Percentiles rank a stretch among this genome's conserved stretches.
phyloP scores from a whole-genome alignment of 2,329 filamentous ascomycete genomes.

The Xylariaceae sp. region DNA sequence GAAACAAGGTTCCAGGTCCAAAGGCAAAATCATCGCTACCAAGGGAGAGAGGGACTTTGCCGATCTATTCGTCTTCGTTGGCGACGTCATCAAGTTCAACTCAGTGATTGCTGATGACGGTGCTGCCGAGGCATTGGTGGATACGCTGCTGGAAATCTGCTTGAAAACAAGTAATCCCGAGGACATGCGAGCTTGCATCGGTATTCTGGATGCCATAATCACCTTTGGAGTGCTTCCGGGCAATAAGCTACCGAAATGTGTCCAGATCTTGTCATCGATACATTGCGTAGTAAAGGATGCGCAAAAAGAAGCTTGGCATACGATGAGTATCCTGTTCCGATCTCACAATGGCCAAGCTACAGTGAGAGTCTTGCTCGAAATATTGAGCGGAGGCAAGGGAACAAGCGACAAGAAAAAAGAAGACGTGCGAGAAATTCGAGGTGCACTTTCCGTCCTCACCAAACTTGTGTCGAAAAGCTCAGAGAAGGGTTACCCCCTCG shows the following conservation, averaged over 20 bases:
- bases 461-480: slow-evolving; percentile 58
- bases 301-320: slow-evolving; percentile 64
- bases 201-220: slow-evolving; percentile 65
- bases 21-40: slow-evolving; percentile 38
- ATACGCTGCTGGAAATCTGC: slow-evolving; percentile 62
- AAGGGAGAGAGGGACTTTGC: slow-evolving; percentile 60
- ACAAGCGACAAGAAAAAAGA: slow-evolving; percentile 48
- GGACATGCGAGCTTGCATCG: slow-evolving; percentile 64
- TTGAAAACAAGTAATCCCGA: slow-evolving; percentile 60
- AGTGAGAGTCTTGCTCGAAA: slow-evolving; percentile 61
- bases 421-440: slow-evolving; percentile 54
- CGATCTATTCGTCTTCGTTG: slow-evolving; percentile 61
- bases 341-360: slow-evolving; percentile 71
- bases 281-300: slow-evolving; percentile 61
- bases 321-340: slow-evolving; percentile 64
- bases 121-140: slow-evolving; percentile 58
- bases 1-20: slow-evolving; percentile 42
- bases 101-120: slow-evolving; percentile 63
- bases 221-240: slow-evolving; percentile 68
- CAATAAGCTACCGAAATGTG: slow-evolving; percentile 58
- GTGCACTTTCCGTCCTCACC: slow-evolving; percentile 59
- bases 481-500: slow-evolving; percentile 55
- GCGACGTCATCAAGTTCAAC: slow-evolving; percentile 71
- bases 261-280: slow-evolving; percentile 69
- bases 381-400: slow-evolving; percentile 48